Percentiles rank a stretch among this genome's conserved stretches.
phyloP scores from a whole-genome alignment of 2,329 filamentous ascomycete species.

The Pseudogymnoascus sp. region DNA sequence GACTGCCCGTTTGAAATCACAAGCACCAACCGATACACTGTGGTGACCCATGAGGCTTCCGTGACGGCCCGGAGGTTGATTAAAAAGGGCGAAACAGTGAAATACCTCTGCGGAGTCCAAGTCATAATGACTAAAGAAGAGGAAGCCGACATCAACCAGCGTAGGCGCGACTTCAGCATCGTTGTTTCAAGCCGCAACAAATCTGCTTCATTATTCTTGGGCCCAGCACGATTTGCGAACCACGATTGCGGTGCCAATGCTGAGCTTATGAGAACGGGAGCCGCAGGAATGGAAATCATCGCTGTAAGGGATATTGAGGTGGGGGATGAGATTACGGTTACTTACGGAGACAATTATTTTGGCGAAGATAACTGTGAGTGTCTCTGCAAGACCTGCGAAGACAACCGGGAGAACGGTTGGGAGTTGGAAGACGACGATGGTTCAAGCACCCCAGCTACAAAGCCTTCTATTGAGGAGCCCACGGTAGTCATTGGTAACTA shows the following conservation, averaged over 20 bases:
- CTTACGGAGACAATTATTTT: conserved; percentile 94
- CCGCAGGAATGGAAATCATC: conserved; percentile 84
- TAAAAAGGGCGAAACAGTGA: conserved; percentile 76
- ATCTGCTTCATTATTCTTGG: conserved; percentile 84
- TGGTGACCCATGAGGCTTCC: conserved; percentile 81
- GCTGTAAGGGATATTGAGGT: conserved; percentile 74
- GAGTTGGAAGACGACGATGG: conserved; percentile 43
- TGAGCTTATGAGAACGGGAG: conserved; percentile 73
- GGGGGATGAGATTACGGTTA: conserved; percentile 94
- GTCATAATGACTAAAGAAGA: conserved; percentile 90
- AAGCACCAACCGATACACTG: conserved; percentile 90
- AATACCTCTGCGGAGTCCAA: conserved; percentile 84
- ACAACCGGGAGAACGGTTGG: conserved; percentile 75
- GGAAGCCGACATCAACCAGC: conserved; percentile 71
- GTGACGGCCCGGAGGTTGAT: conserved; percentile 77
- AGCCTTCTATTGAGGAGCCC: conserved; percentile 28
- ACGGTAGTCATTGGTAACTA: conserved; percentile 37
- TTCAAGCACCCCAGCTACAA: conserved; percentile 21
- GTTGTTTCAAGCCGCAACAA: conserved; percentile 91
- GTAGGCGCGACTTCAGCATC: conserved; percentile 92
- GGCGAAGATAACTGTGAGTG: conserved; percentile 93
- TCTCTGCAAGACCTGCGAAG: conserved; percentile 82
- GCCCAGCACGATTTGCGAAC: conserved; percentile 92
- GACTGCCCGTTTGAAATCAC: conserved; percentile 94
- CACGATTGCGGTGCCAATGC: conserved; percentile 96